These are phyloP conservation scores for Xylaria venustula DNA, from an alignment of 495 filamentous ascomycete genomes.

Conservation along the genomic window DNA sequence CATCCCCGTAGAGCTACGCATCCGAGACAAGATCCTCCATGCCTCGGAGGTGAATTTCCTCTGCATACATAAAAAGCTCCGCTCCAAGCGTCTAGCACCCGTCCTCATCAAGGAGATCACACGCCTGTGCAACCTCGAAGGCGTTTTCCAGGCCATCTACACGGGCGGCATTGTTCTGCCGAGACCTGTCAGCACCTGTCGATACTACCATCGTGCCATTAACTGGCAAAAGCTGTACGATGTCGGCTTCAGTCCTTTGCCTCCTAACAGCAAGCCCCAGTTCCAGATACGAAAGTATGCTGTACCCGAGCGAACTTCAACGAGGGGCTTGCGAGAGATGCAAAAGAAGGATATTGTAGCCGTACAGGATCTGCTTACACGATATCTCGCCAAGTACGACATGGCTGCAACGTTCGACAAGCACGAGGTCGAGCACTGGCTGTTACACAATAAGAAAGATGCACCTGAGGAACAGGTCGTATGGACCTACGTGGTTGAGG, in stretches of 20 bases:
- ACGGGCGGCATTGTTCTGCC: conserved; percentile 89
- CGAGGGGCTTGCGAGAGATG: conserved; percentile 75
- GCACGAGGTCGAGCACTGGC: conserved; percentile 85
- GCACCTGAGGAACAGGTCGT: conserved; percentile 72
- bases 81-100: conserved; percentile 85
- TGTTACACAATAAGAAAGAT: conserved; percentile 63
- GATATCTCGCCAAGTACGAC: conserved; percentile 77
- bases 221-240: conserved; percentile 96
- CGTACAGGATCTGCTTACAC: conserved; percentile 69
- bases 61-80: conserved; percentile 95
- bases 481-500: conserved; percentile 90
- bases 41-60: conserved; percentile 96
- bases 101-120: conserved; percentile 98
- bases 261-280: conserved; percentile 72
- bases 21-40: conserved; percentile 70
- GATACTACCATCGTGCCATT: conserved; percentile 89
- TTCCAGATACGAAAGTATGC: conserved; percentile 78
- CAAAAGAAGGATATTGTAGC: conserved; percentile 75
- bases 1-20: conserved; percentile 76
- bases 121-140: conserved; percentile 75
- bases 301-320: conserved; percentile 68
- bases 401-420: conserved; percentile 77
- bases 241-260: conserved; percentile 84
- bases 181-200: conserved; percentile 83
- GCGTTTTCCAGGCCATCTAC: conserved; percentile 92